Base-by-base conservation (phyloP, 768 basidiomycete species). In the Exidia glandulosa region DNA sequence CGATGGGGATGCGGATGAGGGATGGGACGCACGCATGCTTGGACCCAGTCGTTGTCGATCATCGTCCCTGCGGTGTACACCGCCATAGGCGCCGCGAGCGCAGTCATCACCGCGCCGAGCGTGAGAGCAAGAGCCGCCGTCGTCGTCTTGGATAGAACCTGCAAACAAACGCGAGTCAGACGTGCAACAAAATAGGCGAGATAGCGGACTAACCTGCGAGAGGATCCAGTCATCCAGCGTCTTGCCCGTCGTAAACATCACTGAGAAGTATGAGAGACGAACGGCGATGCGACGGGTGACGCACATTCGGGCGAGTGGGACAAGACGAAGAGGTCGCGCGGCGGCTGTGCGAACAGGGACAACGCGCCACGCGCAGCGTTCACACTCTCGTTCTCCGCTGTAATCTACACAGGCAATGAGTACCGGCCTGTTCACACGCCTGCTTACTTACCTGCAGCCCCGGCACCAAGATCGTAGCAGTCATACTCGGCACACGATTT, bases 131-230 rank as follows among this genome's bases (percentile, higher is more conserved):
- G n/a, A n/a, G n/a, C n/a, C n/a, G n/a, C n/a, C n/a, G n/a, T 69
- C 1, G 76, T 77, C 9, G 72, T 67, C 63, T 77, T 76, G 68
- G n/a, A n/a, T n/a, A 79, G 71, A 59, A 79, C 67, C 61, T 77
- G 72, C 23, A 61, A 62, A 58, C 70, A 69, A 25, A 70, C 63
- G 59, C 69, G 65, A 2, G 66, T 65, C 34, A 72, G 68, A n/a
- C n/a, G n/a, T n/a, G n/a, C n/a, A n/a, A n/a, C n/a, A n/a, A n/a
- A n/a, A n/a, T n/a, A n/a, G n/a, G n/a, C n/a, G n/a, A n/a, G n/a
- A n/a, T n/a, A n/a, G n/a, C n/a, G n/a, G n/a, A n/a, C n/a, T n/a
- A 16, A 75, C 57, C 61, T 71, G 65, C 60, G 62, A 62, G 32
- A 63, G 68, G 33, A 77, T 48, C 63, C 67, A 74, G 13, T 54